Base-by-base conservation (phyloP, 768 basidiomycete genomes). In the Solioccasus polychromus region DNA sequence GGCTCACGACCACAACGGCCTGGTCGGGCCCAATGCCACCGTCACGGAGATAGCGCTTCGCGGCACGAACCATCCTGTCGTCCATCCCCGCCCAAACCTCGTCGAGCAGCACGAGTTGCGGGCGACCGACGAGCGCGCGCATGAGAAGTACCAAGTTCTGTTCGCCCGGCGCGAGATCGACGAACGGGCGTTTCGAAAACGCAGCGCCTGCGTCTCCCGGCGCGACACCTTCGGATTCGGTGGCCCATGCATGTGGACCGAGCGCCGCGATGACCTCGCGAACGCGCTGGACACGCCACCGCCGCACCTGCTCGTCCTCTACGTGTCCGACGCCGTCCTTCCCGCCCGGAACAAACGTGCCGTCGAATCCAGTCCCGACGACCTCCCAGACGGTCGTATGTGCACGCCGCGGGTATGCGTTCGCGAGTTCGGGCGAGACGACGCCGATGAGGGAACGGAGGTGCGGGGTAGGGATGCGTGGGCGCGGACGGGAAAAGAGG, bases 21-120 rank as follows among this genome's bases (percentile, higher is more conserved):
- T 96, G 92, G 34, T 76, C 68, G 10, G 64, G 53, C 18, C 68
- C 69, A 19, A 85, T 59, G 0, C 77, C 80, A 1, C 67, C 70
- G 17, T 67, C 59, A 10, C 83, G 71, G 35, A 99, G 60, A 58
- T 90, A 89, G 32, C 52, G 54, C 51, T 78, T 71, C 32, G 82
- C 88, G 29, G 77, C 77, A 15, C 64, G 64, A 24, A 94, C 80
- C 81, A 91, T 89, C 5, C 63, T 68, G 35, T 80, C 83, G 52
- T 89, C 89, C 90, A 98, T 94, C 20, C 93, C 94, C 19, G 88
- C 83, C 80, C 90, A 93, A 8, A 85, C 88, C 62, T 99, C 95
- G 58, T 99, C 95, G 31, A 98, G 68, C 9, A 97, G 71, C 7
- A 98, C 72, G 26, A 99, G 61, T 44, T 76, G 77, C 3, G 89